Percentiles rank a stretch among this genome's conserved stretches.
phyloP scores from a whole-genome alignment of 2,329 filamentous ascomycete genomes.

The Trichoderma atrobrunneum region DNA sequence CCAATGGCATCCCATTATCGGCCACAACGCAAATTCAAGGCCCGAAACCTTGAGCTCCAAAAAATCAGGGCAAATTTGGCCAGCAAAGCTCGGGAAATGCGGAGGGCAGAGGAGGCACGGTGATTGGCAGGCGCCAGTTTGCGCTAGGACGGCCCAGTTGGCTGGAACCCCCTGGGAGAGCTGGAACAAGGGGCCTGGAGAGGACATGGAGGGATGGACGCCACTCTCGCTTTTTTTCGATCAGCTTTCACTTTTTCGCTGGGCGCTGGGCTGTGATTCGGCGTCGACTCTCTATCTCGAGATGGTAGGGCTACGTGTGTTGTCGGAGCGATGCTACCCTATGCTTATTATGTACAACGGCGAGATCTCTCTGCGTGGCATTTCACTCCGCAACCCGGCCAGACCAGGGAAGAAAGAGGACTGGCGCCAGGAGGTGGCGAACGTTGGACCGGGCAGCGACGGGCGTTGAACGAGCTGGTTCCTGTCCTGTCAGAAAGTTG shows the following conservation, averaged over 20 bases:
- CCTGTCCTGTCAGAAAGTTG: not conserved
- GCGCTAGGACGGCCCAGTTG: constrained; percentile 17
- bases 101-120: not conserved
- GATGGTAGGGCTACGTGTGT: constrained; percentile 5
- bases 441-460: not conserved
- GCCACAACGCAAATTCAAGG: not conserved
- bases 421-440: constrained; percentile 12
- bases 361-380: not conserved
- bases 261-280: not conserved
- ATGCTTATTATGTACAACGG: not conserved
- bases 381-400: not conserved
- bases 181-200: not conserved
- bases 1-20: not conserved
- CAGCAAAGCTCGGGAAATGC: constrained; percentile 1
- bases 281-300: not conserved
- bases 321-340: constrained; percentile 10
- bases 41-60: not conserved
- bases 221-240: not conserved
- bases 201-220: no score
- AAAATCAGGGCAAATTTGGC: not conserved
- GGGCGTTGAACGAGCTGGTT: not conserved
- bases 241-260: not conserved
- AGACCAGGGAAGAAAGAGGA: not conserved
- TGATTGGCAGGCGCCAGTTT: constrained; percentile 16
- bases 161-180: constrained; percentile 13